A percentile compares a stretch with the other conserved stretches of the same genome.
Conservation (phyloP, 768 basidiomycete genomes). For the Russula sp. region DNA sequence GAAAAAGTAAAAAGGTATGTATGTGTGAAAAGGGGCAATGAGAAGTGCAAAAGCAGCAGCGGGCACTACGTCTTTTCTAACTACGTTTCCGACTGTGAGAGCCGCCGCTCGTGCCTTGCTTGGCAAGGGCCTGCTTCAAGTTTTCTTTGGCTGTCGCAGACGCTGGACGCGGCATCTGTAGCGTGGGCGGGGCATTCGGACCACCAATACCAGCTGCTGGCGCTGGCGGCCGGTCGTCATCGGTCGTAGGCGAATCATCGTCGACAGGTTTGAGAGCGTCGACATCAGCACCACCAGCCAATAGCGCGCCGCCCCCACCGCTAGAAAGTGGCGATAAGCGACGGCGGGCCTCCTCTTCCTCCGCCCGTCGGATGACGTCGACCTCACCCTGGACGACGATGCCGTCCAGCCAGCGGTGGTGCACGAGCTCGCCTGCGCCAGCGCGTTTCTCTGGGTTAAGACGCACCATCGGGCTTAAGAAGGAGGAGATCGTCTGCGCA, state of each 20-base stretch:
- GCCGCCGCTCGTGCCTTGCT: not conserved
- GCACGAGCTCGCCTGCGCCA: constrained; percentile 75
- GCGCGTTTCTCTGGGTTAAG: constrained; percentile 86
- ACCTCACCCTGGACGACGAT: constrained; percentile 86
- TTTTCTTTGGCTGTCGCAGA: constrained; percentile 25
- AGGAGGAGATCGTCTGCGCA: constrained; percentile 71
- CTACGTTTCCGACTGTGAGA: constrained; percentile 15
- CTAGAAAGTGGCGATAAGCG: constrained; percentile 19
- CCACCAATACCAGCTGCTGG: not conserved
- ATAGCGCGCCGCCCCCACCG: not conserved
- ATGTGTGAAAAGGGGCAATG: not conserved
- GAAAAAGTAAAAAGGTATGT: not conserved
- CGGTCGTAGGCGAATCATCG: constrained; percentile 30
- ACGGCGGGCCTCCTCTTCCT: constrained; percentile 41
- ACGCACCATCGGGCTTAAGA: constrained; percentile 85
- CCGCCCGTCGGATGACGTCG: constrained; percentile 63
- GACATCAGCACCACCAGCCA: constrained; percentile 27
- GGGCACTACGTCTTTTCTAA: not conserved
- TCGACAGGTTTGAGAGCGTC: constrained; percentile 78
- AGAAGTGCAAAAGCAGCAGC: not conserved
- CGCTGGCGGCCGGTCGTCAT: constrained; percentile 15
- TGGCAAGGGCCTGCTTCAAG: constrained; percentile 5
- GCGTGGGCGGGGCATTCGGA: constrained; percentile 15
- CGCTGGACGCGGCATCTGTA: constrained; percentile 17
- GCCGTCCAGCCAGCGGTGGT: constrained; percentile 83